Conservation (phyloP, 2,329 filamentous ascomycete species). For the Onygena corvina region DNA sequence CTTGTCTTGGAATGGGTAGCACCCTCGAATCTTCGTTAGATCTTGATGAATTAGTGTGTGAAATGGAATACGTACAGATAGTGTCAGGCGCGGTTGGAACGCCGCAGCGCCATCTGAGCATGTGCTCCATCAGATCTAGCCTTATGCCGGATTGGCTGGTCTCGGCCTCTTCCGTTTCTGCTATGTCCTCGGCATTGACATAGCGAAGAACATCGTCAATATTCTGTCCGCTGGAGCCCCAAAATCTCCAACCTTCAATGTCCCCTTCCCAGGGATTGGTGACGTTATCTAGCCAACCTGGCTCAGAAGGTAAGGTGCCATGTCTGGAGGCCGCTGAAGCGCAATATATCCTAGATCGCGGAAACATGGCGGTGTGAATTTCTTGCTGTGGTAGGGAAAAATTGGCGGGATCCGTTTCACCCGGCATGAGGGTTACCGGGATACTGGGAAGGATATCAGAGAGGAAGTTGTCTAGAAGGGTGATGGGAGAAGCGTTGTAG, state of each 20-base stretch:
- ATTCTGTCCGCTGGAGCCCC: constrained; percentile 84
- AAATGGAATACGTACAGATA: constrained; percentile 53
- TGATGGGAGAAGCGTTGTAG: constrained; percentile 78
- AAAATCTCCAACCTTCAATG: constrained; percentile 75
- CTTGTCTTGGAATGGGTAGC: constrained; percentile 87
- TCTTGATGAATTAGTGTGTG: not conserved
- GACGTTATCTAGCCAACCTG: constrained; percentile 72
- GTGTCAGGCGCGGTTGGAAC: constrained; percentile 95
- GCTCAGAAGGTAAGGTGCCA: constrained; percentile 28
- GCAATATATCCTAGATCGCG: constrained; percentile 56
- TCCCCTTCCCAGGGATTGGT: constrained; percentile 93
- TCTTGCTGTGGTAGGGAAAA: constrained; percentile 83
- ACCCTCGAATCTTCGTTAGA: constrained; percentile 45
- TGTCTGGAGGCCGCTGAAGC: constrained; percentile 26
- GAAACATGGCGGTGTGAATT: constrained; percentile 86
- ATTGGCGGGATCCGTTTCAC: constrained; percentile 74
- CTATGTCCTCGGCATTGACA: constrained; percentile 42
- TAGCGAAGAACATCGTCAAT: constrained; percentile 92
- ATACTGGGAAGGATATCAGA: constrained; percentile 69
- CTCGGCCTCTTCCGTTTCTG: constrained; percentile 21
- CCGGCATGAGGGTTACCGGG: constrained; percentile 79
- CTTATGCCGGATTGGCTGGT: constrained; percentile 51
- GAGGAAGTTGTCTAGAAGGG: constrained; percentile 73
- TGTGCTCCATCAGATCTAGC: constrained; percentile 82
- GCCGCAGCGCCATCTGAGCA: constrained; percentile 80